A percentile compares a stretch with the other conserved stretches of the same genome.
Conservation (phyloP, 148 eudicot species). For the Limonium bicolor region DNA sequence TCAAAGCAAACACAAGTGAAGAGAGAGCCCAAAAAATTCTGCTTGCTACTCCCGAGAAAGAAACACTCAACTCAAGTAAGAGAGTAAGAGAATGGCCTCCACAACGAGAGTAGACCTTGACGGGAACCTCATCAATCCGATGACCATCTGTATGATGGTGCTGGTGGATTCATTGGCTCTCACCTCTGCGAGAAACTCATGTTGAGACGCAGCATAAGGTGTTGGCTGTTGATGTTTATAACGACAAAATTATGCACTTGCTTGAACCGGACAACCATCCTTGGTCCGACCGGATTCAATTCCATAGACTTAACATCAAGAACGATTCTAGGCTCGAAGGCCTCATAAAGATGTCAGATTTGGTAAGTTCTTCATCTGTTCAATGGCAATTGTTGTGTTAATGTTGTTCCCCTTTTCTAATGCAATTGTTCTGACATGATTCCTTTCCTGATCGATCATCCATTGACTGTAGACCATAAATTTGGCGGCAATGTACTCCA, state of each 20-base stretch:
- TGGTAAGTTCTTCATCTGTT: conserved; percentile 48
- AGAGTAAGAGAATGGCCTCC: conserved; percentile 16
- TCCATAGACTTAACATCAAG: conserved; percentile 86
- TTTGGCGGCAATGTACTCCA: conserved; percentile 98
- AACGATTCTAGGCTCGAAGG: conserved; percentile 95
- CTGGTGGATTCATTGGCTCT: conserved; percentile 96
- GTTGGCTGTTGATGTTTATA: conserved; percentile 81
- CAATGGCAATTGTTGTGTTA: too few relatives aligned
- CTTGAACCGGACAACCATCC: conserved; percentile 45
- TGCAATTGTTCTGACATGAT: background rate
- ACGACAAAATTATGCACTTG: conserved; percentile 92
- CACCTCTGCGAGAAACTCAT: conserved; percentile 87
- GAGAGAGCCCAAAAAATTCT: too few relatives aligned
- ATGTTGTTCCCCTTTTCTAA: background rate
- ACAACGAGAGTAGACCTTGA: conserved; percentile 73
- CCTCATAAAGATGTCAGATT: conserved; percentile 87
- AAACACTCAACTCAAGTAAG: too few relatives aligned
- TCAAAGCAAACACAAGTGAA: too few relatives aligned
- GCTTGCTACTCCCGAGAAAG: too few relatives aligned
- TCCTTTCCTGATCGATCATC: background rate
- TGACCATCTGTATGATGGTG: conserved; percentile 95
- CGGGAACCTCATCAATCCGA: conserved; percentile 52
- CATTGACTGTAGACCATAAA: conserved; percentile 48
- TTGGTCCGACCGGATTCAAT: conserved; percentile 61
- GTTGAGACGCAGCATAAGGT: conserved; percentile 76